phyloP scores from a whole-genome alignment of 2,329 filamentous ascomycete species.

The Arthrobotrys musiformis region DNA sequence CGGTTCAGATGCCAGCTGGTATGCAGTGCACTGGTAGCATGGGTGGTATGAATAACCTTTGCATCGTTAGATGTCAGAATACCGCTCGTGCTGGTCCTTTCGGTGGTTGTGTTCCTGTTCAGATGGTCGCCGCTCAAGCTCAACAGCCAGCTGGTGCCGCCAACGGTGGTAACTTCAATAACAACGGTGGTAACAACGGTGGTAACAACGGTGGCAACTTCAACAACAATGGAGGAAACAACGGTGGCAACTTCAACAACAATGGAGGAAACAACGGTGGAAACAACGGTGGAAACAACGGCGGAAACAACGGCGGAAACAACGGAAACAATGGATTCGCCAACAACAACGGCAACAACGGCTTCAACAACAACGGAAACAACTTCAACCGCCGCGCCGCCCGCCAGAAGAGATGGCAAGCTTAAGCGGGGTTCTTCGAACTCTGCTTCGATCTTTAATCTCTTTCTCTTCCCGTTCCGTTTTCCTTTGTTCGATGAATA shows the following conservation, averaged over 20 bases:
- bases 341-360: not conserved
- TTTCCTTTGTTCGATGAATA: not conserved
- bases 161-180: constrained; percentile 6
- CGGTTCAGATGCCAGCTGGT: constrained; percentile 25
- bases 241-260: not conserved
- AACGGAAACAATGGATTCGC: not conserved
- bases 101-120: constrained; percentile 71
- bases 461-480: not conserved
- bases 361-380: not conserved
- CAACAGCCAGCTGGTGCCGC: not conserved
- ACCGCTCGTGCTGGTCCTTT: constrained; percentile 72
- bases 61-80: constrained; percentile 73
- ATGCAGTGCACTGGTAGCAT: constrained; percentile 69
- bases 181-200: not conserved
- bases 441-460: not conserved
- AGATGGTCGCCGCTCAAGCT: constrained; percentile 63
- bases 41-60: constrained; percentile 70
- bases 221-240: not conserved
- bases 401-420: constrained; percentile 4
- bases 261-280: not conserved
- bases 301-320: not conserved
- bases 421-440: not conserved
- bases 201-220: not conserved
- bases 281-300: not conserved
- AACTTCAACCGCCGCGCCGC: not conserved